Conservation (phyloP, 345 rosid species). For the Luvunga scandens region DNA sequence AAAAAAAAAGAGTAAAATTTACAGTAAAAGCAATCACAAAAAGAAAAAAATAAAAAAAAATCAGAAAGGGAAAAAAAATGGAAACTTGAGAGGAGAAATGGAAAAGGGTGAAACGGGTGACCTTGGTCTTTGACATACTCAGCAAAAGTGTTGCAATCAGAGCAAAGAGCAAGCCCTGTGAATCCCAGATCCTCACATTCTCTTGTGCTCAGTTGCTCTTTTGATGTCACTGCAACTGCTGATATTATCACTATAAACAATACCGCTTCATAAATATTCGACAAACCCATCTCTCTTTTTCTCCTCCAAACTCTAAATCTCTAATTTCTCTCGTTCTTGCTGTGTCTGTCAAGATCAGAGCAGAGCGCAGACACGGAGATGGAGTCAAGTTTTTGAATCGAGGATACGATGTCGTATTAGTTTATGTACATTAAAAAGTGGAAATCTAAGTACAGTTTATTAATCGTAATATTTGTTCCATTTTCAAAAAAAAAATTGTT, state of each 20-base stretch:
- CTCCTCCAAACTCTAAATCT: neutral
- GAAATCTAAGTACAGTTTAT: too few species aligned
- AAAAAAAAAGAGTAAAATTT: neutral
- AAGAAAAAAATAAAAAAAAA: too few species aligned
- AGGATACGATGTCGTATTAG: neutral
- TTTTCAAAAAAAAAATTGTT: too few species aligned
- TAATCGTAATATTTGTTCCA: too few species aligned
- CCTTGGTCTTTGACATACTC: constrained; percentile 95
- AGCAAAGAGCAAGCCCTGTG: constrained; percentile 92
- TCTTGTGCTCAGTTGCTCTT: constrained; percentile 63
- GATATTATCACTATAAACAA: neutral
- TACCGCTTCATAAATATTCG: neutral
- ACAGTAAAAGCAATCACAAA: neutral
- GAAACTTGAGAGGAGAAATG: neutral
- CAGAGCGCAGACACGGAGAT: too few species aligned
- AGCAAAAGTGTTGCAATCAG: constrained; percentile 79
- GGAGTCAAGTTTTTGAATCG: neutral
- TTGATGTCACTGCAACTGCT: constrained; percentile 28
- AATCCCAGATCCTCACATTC: constrained; percentile 89
- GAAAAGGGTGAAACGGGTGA: constrained; percentile 17
- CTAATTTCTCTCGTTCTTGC: neutral
- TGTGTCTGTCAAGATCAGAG: neutral
- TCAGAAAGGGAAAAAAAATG: neutral
- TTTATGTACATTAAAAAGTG: too few species aligned
- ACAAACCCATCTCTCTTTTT: constrained; percentile 14